Evolutionary conservation across 1,284 basidiomycete species (phyloP), one percentile per base, ranked within the genome.

Genomic region (Apiotrichum sp.): DNA sequence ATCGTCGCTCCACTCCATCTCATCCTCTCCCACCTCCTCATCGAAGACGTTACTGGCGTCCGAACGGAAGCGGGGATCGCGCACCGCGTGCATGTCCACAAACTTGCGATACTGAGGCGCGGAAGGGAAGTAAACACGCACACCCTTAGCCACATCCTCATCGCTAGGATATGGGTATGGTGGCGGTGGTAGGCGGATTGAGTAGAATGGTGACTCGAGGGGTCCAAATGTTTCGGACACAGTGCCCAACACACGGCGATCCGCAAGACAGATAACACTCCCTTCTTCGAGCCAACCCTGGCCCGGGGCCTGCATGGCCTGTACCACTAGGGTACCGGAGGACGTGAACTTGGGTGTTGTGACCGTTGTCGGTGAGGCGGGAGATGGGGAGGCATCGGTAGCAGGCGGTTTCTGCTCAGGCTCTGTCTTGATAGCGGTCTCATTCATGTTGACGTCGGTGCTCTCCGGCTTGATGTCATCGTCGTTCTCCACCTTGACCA

Each of bases 181-280:
- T 29, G 74, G 73, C 6, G 73, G 74, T 0, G 73, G 74, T 5
- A 74, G 66, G 10, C 71, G 70, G 45, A 75, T 56, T 7, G 64
- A 63, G 64, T 82, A 82, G 69, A 81, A 79, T 0, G 81, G 81
- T 22, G 77, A 73, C 11, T 77, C 75, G 11, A 82, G 74, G 0
- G 80, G 80, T 5, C 81, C 81, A 56, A 82, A 82, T 0, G 80
- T 81, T 58, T 82, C 81, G 39, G 77, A 77, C 4, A 82, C 79
- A 5, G 77, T 68, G 6, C 81, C 81, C 1, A 81, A 57, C 0
- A 82, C 80, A 14, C 73, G 67, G 7, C 79, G 75, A 58, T 81
- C 78, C 34, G 77, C 68, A 59, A 76, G 78, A 56, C 77, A 79
- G 9, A 82, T 70, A 44, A 81, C 64, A 56, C 76, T 79, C 2